Conservation (phyloP, 495 filamentous ascomycete species). For the Talaromyces thailandensis region DNA sequence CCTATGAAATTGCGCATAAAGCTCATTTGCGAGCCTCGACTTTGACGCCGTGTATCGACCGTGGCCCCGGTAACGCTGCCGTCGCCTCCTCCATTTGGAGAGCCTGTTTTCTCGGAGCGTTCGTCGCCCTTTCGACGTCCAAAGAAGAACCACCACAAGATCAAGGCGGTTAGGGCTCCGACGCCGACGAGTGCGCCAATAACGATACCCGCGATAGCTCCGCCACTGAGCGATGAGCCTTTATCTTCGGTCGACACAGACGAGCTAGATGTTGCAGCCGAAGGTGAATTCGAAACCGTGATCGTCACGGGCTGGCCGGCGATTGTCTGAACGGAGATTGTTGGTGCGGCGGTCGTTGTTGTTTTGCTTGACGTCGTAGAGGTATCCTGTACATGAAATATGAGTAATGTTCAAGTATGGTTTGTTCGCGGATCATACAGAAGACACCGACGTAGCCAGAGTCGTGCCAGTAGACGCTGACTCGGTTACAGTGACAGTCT, state of each 20-base stretch:
- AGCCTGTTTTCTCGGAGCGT: slow-evolving; percentile 21
- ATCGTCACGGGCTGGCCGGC: slow-evolving; percentile 42
- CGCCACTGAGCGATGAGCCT: slow-evolving; percentile 22
- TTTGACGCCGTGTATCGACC: slow-evolving; percentile 30
- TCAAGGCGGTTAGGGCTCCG: slow-evolving; percentile 24
- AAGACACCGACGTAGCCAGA: slow-evolving; percentile 3
- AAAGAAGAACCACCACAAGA: slow-evolving; percentile 35
- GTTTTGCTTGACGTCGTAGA: slow-evolving; percentile 6
- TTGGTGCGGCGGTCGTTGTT: slow-evolving; percentile 28
- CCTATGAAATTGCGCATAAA: slow-evolving; percentile 29
- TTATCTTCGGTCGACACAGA: slow-evolving; percentile 10
- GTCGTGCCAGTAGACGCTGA: slow-evolving; percentile 6
- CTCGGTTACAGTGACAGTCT: slow-evolving; percentile 9
- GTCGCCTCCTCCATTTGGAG: slow-evolving; percentile 14
- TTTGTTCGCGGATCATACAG: slow-evolving; percentile 7
- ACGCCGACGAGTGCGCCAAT: slow-evolving; percentile 40
- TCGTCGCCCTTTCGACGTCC: slow-evolving; percentile 22
- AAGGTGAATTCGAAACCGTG: slow-evolving; percentile 34
- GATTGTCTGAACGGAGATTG: slow-evolving; percentile 37
- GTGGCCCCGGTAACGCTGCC: slow-evolving; percentile 24
- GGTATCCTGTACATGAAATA: neutral
- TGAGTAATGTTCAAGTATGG: slow-evolving; percentile 4
- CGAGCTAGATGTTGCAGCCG: slow-evolving; percentile 9
- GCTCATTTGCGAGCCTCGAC: slow-evolving; percentile 39
- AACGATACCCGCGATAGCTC: slow-evolving; percentile 39